These are phyloP conservation scores for Neurospora sp. DNA, from an alignment of 495 filamentous ascomycete genomes.

Conservation along the genomic window DNA sequence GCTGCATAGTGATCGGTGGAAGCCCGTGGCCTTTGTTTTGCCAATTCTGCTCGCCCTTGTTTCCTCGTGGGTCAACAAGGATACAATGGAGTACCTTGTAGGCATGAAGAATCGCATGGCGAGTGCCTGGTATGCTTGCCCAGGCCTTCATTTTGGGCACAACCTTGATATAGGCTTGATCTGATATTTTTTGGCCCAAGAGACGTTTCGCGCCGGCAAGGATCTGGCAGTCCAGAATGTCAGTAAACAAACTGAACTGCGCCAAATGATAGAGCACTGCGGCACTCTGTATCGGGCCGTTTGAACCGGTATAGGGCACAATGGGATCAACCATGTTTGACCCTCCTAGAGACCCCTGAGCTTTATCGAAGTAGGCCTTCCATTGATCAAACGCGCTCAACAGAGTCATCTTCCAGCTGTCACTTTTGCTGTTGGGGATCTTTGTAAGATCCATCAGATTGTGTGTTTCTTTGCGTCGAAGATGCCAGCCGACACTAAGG, in stretches of 20 bases:
- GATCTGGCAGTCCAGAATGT: conserved; percentile 91
- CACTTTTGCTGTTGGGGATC: conserved; percentile 66
- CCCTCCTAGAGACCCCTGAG: conserved; percentile 39
- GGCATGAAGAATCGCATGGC: conserved; percentile 87
- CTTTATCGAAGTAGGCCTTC: conserved; percentile 83
- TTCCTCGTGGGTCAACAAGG: conserved; percentile 43
- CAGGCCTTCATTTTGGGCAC: conserved; percentile 74
- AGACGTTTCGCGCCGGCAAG: conserved; percentile 77
- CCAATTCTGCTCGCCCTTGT: conserved; percentile 23
- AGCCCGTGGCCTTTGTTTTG: conserved; percentile 12
- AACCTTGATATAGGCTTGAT: conserved; percentile 66
- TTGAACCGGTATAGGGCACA: conserved; percentile 39
- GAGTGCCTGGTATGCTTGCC: conserved; percentile 72
- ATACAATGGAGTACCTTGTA: conserved; percentile 76
- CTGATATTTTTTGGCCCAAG: conserved; percentile 75
- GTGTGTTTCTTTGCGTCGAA: conserved; percentile 90
- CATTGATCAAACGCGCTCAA: conserved; percentile 86
- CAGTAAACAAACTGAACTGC: conserved; percentile 90
- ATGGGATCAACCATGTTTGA: conserved; percentile 27
- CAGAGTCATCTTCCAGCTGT: conserved; percentile 80
- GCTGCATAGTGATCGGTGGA: conserved; percentile 22
- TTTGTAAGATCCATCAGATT: conserved; percentile 62
- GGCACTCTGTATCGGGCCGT: conserved; percentile 73
- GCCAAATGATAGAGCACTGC: conserved; percentile 87
- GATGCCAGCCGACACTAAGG: conserved; percentile 89